Conservation (phyloP, 2,329 filamentous ascomycete species). For the Rachicladosporium sp. region DNA sequence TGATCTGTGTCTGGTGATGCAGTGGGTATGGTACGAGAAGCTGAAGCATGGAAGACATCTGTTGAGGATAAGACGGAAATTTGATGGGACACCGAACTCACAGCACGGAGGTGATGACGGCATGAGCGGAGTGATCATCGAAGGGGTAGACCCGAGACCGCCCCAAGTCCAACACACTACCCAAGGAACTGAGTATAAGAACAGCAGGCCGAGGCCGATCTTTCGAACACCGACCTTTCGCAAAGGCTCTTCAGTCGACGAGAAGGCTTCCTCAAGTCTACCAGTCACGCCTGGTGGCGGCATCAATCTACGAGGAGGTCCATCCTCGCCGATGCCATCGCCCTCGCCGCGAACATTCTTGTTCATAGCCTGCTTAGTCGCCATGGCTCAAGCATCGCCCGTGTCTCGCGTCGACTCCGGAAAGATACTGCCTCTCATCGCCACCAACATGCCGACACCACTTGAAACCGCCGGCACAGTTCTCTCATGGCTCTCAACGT, state of each 20-base stretch:
- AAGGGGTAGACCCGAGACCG: conserved; percentile 16
- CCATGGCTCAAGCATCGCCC: conserved; percentile 29
- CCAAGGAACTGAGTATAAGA: conserved; percentile 7
- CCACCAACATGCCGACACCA: conserved; percentile 11
- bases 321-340: conserved; percentile 28
- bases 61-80: conserved; percentile 21
- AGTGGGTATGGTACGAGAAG: conserved; percentile 55
- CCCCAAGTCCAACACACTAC: conserved; percentile 4
- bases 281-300: conserved; percentile 13
- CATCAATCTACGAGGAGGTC: conserved; percentile 18
- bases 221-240: conserved; percentile 21
- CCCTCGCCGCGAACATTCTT: conserved; percentile 35
- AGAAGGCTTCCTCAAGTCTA: conserved; percentile 12
- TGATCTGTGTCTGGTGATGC: conserved; percentile 48
- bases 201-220: conserved; percentile 13
- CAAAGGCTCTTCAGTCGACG: conserved; percentile 12
- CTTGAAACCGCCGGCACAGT: conserved; percentile 37
- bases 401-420: conserved; percentile 11
- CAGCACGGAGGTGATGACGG: conserved; percentile 8
- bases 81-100: conserved; percentile 4
- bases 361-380: conserved; percentile 34
- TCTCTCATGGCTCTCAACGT: conserved; percentile 44
- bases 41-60: conserved; percentile 38
- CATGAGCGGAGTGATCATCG: conserved; percentile 20
- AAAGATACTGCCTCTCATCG: conserved; percentile 2